These are phyloP conservation scores for Aspergillus quadrilineatus DNA, from an alignment of 2,329 filamentous ascomycete species.

Conservation along the genomic window DNA sequence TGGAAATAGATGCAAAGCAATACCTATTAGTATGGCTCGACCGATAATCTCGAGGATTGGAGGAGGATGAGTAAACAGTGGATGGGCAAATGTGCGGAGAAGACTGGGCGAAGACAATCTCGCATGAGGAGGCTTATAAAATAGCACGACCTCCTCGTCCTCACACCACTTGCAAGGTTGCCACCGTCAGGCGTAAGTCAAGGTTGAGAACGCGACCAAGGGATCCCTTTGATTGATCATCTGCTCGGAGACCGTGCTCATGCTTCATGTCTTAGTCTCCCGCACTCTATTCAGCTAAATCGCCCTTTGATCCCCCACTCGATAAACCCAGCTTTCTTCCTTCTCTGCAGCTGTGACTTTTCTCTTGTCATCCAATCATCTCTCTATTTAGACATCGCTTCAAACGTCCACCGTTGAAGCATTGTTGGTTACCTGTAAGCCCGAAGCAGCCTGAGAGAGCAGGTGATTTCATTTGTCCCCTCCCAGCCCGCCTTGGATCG, in stretches of 20 bases:
- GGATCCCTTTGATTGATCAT: neutral
- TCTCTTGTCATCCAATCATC: neutral
- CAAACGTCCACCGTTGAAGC: neutral
- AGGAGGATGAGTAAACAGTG: neutral
- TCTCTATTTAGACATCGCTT: neutral
- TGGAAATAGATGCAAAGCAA: neutral
- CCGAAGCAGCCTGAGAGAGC: neutral
- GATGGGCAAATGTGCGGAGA: neutral
- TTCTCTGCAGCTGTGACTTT: neutral
- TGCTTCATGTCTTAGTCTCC: neutral
- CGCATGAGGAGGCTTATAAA: conserved; percentile 1
- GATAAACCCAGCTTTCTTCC: neutral
- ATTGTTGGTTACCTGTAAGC: neutral
- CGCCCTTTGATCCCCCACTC: conserved; percentile 3
- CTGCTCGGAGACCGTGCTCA: neutral
- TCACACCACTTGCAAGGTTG: neutral
- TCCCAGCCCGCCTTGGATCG: conserved; percentile 15
- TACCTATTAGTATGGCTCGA: neutral
- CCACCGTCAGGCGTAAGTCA: conserved; percentile 5
- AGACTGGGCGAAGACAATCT: neutral
- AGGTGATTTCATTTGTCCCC: conserved; percentile 6
- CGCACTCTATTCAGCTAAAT: neutral
- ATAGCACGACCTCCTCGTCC: neutral
- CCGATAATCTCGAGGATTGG: neutral
- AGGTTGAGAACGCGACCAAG: neutral